Conservation (phyloP, 1,139 yeast species). For the Suzukiozyma palmioleophila region DNA sequence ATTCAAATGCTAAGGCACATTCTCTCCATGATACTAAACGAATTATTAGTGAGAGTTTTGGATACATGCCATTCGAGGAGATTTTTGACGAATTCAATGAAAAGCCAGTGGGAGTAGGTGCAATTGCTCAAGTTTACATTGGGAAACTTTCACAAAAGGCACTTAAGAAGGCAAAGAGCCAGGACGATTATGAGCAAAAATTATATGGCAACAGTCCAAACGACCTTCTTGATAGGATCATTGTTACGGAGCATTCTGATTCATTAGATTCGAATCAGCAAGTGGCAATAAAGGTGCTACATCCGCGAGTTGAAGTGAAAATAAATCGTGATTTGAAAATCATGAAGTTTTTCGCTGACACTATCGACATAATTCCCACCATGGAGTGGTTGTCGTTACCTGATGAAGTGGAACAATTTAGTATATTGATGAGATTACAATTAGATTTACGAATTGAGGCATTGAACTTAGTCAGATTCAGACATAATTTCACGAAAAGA, state of each 20-base stretch:
- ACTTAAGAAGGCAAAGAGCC: conserved; percentile 17
- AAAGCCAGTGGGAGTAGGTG: conserved; percentile 88
- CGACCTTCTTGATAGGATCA: conserved; percentile 30
- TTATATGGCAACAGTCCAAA: conserved; percentile 8
- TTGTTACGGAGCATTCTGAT: conserved; percentile 36
- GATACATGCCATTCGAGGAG: conserved; percentile 59
- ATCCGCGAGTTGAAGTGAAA: conserved; percentile 72
- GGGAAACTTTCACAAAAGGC: conserved; percentile 58
- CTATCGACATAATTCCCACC: conserved; percentile 72
- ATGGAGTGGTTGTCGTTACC: conserved; percentile 98
- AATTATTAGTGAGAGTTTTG: conserved; percentile 59
- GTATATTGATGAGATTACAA: conserved; percentile 81
- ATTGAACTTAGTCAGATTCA: conserved; percentile 66
- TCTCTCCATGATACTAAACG: conserved; percentile 55
- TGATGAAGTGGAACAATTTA: conserved; percentile 87
- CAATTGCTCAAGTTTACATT: conserved; percentile 91
- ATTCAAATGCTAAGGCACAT: conserved; percentile 81
- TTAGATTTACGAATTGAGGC: conserved; percentile 89
- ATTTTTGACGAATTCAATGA: conserved; percentile 77
- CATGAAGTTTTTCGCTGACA: conserved; percentile 73
- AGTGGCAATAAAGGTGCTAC: conserved; percentile 90
- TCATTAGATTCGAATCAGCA: conserved; percentile 42
- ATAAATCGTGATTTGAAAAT: conserved; percentile 79
- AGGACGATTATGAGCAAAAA: conserved; percentile 6
- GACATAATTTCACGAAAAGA: conserved; percentile 53